These are phyloP conservation scores for Arbutus unedo DNA, from an alignment of 148 eudicot species.

Conservation along the genomic window DNA sequence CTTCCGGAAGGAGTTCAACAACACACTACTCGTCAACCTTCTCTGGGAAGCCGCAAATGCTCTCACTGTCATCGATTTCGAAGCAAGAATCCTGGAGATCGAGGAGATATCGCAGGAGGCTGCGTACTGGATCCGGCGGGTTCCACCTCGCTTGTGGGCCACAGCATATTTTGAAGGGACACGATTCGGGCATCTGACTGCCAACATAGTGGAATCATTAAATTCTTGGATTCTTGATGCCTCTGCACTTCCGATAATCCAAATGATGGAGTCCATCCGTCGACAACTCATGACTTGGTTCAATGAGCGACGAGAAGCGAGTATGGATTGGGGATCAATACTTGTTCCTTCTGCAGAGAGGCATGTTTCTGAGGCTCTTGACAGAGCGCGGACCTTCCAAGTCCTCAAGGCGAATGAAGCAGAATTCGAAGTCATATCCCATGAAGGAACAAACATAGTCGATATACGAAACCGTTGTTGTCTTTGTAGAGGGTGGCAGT, in stretches of 20 bases:
- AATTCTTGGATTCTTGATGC: constrained; percentile 58
- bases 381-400: constrained; percentile 46
- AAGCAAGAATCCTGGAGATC: constrained; percentile 52
- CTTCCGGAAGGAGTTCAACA: constrained; percentile 64
- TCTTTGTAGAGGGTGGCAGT: constrained; percentile 65
- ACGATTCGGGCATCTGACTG: constrained; percentile 54
- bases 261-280: constrained; percentile 75
- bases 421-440: constrained; percentile 67
- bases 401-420: constrained; percentile 68
- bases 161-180: constrained; percentile 60
- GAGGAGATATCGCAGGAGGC: constrained; percentile 63
- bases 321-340: constrained; percentile 60
- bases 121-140: constrained; percentile 53
- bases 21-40: constrained; percentile 49
- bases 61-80: constrained; percentile 47
- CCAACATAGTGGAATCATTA: constrained; percentile 44
- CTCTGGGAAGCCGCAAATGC: constrained; percentile 65
- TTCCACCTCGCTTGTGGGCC: constrained; percentile 67
- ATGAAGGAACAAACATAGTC: constrained; percentile 50
- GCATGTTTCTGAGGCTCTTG: constrained; percentile 56
- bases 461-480: constrained; percentile 66
- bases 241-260: constrained; percentile 54
- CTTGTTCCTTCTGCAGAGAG: constrained; percentile 65
- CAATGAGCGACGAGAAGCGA: constrained; percentile 59
- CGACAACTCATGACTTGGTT: constrained; percentile 73